A percentile compares a stretch with the other conserved stretches of the same genome.
These are phyloP conservation scores for Durusdinium trenchii DNA, from an alignment of 73 alveolate genomes.

Conservation along the genomic window DNA sequence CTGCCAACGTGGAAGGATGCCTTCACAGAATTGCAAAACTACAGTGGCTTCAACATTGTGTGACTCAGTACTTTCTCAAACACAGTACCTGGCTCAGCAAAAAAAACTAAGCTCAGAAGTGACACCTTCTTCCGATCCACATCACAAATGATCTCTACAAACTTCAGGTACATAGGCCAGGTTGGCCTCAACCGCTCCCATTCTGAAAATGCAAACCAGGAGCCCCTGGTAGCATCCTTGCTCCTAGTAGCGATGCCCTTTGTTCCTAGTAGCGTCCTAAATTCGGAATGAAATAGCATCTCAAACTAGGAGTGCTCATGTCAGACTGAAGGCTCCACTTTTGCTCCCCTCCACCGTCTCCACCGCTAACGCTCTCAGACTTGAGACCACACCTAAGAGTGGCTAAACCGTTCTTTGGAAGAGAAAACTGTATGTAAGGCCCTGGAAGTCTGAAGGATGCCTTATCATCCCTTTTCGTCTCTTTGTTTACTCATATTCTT, in stretches of 20 bases:
- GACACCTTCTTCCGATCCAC: slow-evolving; percentile 85
- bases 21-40: background rate
- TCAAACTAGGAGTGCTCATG: background rate
- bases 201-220: background rate
- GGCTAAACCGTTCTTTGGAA: background rate
- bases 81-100: background rate
- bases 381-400: slow-evolving; percentile 85
- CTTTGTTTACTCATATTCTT: too few species aligned
- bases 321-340: background rate
- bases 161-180: slow-evolving; percentile 91
- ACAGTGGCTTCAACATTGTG: background rate
- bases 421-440: too few species aligned
- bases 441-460: too few species aligned
- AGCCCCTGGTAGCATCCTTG: background rate
- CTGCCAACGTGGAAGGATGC: slow-evolving; percentile 91
- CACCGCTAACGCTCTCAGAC: slow-evolving; percentile 87
- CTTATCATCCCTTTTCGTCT: too few species aligned
- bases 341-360: slow-evolving; percentile 91
- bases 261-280: background rate
- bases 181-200: slow-evolving; percentile 31
- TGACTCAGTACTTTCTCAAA: background rate
- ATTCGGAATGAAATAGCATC: background rate
- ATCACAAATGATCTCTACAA: slow-evolving; percentile 89
- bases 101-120: background rate
- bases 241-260: too few species aligned